These are phyloP conservation scores for Lantana camara DNA, from an alignment of 257 asterid species.

Conservation along the genomic window DNA sequence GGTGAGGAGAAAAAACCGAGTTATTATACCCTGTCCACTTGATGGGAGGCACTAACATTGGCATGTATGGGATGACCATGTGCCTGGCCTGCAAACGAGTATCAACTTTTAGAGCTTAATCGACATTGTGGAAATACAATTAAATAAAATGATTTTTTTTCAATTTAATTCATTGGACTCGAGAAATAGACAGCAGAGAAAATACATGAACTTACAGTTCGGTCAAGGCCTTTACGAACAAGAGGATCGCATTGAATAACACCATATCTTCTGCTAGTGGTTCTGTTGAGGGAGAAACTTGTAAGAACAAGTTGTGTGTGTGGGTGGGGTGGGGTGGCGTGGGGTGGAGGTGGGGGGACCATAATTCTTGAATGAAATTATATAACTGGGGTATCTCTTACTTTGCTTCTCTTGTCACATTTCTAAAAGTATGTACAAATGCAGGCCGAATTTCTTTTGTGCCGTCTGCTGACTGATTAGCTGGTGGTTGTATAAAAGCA, in stretches of 20 bases:
- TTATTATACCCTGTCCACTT: constrained; percentile 83
- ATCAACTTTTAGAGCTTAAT: constrained; percentile 22
- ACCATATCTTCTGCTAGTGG: constrained; percentile 73
- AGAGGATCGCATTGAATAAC: constrained; percentile 83
- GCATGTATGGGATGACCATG: constrained; percentile 98
- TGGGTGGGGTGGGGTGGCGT: no score
- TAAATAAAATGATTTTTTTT: not conserved
- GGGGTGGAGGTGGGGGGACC: no score
- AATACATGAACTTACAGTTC: constrained; percentile 55
- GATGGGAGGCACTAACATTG: constrained; percentile 92
- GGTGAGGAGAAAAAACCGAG: constrained; percentile 6
- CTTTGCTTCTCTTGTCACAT: constrained; percentile 57
- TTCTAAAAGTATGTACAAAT: constrained; percentile 66
- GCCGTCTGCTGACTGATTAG: constrained; percentile 55
- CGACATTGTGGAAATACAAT: not conserved
- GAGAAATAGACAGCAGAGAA: no score
- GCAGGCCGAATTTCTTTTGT: constrained; percentile 97
- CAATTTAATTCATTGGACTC: not conserved
- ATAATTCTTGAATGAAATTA: not conserved
- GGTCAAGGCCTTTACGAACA: constrained; percentile 84
- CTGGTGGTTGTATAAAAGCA: constrained; percentile 83
- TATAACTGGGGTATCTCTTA: constrained; percentile 27
- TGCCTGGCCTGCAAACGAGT: constrained; percentile 75
- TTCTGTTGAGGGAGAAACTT: constrained; percentile 47
- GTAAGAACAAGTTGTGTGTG: no score